Evolutionary conservation across 2,329 filamentous ascomycete genomes (phyloP), one percentile per base, ranked within the genome.

Genomic region (Fusarium nisikadoi): DNA sequence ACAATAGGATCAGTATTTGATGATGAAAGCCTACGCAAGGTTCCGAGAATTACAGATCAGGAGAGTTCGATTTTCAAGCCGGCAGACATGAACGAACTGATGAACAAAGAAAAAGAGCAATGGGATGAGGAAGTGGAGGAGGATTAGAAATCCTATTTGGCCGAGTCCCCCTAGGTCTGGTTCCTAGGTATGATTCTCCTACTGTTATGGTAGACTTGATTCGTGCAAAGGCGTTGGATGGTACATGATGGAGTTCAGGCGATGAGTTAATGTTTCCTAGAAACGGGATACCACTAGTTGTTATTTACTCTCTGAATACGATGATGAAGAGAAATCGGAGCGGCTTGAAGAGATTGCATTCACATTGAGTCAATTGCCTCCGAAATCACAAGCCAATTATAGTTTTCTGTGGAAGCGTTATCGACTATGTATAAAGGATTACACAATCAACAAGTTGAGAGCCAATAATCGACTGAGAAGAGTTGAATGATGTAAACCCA

Each of bases 1-100:
- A 95, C 90, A 42, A 97, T 99, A 73, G 94, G 94, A 0, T 92
- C 94, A 1, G 94, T 98, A 1, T 97, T 99, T 76, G 92, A 95
- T 68, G 93, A 93, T 76, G 94, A 95, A 75, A 92, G 90, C 75
- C 87, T 94, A 39, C 89, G 89, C 68, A 89, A 87, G 61, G 91
- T 98, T 45, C 94, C 94, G 20, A 84, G 90, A 3, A 83, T 80
- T 27, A 84, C 86, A 3, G 92, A 96, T 65, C 89, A 90, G 2
- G 85, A 83, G 56, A 91, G 88, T 77, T 88, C 86, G 38, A 92
- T 98, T 62, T 98, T 97, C 82, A 91, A 91, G 71, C 84, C 90
- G 6, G 87, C 86, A 9, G 85, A 88, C 65, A 95, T 98, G 93
- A 87, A 88, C 20, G 88, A 91, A 68, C 86, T 93, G 60, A 87